Evolutionary conservation across 1,139 yeast species (phyloP), one percentile per base, ranked within the genome.

Genomic region (Magnusiomyces paraingens): DNA sequence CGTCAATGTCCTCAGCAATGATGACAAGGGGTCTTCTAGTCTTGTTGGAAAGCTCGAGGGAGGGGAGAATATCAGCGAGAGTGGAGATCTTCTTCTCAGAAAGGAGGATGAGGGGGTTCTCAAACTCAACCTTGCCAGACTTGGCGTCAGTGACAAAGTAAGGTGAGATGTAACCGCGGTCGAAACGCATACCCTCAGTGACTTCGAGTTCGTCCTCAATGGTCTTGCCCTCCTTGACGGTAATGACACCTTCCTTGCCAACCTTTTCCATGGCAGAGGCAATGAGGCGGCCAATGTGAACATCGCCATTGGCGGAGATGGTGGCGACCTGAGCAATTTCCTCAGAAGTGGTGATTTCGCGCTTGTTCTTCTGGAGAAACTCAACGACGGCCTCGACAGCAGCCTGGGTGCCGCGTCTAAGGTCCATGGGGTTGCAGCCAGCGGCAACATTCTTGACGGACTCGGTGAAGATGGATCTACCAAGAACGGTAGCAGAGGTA

Each of bases 241-340:
- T 93, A 71, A 93, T 93, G 60, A 93, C 99, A 80, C 99, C 99
- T 75, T 93, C 99, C 76, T 93, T 94, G 68, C 99, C 99, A 59
- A 93, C 99, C 76, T 93, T 93, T 77, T 91, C 99, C 99, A 93
- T 93, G 66, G 99, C 99, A 57, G 86, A 83, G 57, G 99, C 98
- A 70, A 93, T 81, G 66, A 93, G 78, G 72, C 84, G 80, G 72
- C 99, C 99, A 66, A 93, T 91, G 78, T 93, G 98, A 52, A 79
- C 69, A 71, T 93, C 99, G 64, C 99, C 99, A 73, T 93, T 93
- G 62, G 99, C 99, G 57, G 98, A 90, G 68, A 93, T 93, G 60
- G 99, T 93, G 63, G 99, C 99, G 55, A 93, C 99, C 77, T 93
- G 99, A 48, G 99, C 97, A 63, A 93, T 93, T 76, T 93, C 99